These are phyloP conservation scores for Botrytis elliptica DNA, from an alignment of 2,329 filamentous ascomycete genomes.

Conservation along the genomic window DNA sequence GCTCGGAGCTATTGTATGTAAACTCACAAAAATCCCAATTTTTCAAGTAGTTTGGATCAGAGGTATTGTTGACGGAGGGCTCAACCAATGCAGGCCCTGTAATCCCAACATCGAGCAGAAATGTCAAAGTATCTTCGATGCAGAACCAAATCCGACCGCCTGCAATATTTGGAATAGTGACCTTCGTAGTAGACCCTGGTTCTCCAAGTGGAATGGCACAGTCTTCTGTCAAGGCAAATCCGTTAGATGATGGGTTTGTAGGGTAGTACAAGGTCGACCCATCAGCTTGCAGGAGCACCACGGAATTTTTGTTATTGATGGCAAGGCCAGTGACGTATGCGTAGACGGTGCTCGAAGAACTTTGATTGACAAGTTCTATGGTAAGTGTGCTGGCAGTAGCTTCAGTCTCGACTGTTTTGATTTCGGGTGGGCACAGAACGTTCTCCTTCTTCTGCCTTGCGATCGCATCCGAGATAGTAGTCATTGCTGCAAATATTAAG, in stretches of 20 bases:
- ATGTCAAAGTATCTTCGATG: conserved; percentile 58
- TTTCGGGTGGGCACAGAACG: conserved; percentile 24
- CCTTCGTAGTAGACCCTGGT: conserved; percentile 56
- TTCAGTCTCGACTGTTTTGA: conserved; percentile 12
- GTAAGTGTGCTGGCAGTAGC: conserved; percentile 45
- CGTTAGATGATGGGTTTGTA: conserved; percentile 51
- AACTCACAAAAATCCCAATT: conserved; percentile 69
- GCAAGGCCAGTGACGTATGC: conserved; percentile 70
- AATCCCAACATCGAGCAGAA: conserved; percentile 66
- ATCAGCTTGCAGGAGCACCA: conserved; percentile 65
- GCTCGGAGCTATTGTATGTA: conserved; percentile 58
- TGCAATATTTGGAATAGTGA: conserved; percentile 68
- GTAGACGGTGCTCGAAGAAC: conserved; percentile 58
- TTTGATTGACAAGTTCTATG: conserved; percentile 66
- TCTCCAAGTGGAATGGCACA: conserved; percentile 65
- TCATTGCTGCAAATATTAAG: conserved; percentile 23
- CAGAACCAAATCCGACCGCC: conserved; percentile 74
- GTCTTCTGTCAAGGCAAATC: conserved; percentile 54
- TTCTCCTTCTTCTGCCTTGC: conserved; percentile 23
- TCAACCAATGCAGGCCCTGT: conserved; percentile 68
- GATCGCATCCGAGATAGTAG: conserved; percentile 28
- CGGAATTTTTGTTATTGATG: conserved; percentile 56
- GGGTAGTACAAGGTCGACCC: conserved; percentile 66
- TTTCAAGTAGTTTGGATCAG: conserved; percentile 60
- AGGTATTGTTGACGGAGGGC: conserved; percentile 66